phyloP scores from a whole-genome alignment of 2,329 filamentous ascomycete species.

The Aspergillus ochraceus region DNA sequence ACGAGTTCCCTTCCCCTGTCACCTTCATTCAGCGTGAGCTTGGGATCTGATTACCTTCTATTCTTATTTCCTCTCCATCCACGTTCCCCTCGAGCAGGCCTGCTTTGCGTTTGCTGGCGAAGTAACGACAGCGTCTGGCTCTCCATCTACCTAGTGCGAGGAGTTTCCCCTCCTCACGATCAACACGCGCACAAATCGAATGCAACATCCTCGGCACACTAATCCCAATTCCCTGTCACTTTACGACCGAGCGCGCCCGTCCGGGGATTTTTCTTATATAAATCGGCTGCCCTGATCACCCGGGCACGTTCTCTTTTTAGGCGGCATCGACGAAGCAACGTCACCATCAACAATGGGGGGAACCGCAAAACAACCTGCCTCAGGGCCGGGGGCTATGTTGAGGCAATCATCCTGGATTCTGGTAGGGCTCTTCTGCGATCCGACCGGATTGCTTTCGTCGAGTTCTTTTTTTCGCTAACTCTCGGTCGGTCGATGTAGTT shows the following conservation, averaged over 20 bases:
- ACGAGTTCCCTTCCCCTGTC: background rate
- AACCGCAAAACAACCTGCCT: slow-evolving; percentile 31
- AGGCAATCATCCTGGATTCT: slow-evolving; percentile 40
- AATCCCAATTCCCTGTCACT: background rate
- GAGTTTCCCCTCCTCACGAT: slow-evolving; percentile 1
- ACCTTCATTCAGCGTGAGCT: background rate
- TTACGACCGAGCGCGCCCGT: background rate
- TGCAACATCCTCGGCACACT: slow-evolving; percentile 15
- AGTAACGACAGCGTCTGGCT: background rate
- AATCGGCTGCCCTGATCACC: background rate
- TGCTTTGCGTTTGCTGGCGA: background rate
- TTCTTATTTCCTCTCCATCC: background rate
- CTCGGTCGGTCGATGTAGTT: slow-evolving; percentile 30
- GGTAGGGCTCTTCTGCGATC: slow-evolving; percentile 31
- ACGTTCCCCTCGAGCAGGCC: background rate
- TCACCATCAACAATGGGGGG: slow-evolving; percentile 32
- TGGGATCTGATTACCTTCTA: background rate
- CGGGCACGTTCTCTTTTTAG: background rate
- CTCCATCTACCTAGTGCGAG: background rate
- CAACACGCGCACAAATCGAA: slow-evolving; percentile 13
- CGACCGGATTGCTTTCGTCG: background rate
- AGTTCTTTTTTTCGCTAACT: slow-evolving; percentile 6
- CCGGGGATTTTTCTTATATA: slow-evolving; percentile 2
- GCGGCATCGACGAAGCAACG: background rate
- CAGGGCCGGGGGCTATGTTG: slow-evolving; percentile 33